Percentiles rank a stretch among this genome's conserved stretches.
Evolutionary conservation across 2,329 filamentous ascomycete species (phyloP).

Genomic region (Colletotrichum eremochloae): DNA sequence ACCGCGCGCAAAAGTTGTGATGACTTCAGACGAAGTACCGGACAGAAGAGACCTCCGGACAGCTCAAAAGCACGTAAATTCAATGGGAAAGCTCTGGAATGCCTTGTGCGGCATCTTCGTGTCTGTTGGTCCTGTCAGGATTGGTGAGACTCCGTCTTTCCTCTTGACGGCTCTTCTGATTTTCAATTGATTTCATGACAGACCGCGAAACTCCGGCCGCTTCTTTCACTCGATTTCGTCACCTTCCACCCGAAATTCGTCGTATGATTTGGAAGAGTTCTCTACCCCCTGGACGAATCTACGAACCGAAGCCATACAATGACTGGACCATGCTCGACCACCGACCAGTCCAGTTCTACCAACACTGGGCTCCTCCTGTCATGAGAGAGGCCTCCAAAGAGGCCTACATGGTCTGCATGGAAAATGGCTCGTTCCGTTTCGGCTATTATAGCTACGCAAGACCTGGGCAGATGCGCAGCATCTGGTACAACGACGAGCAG

Average conservation of each 20-base stretch:
- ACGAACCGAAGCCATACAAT: background rate
- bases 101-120: background rate
- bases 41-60: background rate
- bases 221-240: background rate
- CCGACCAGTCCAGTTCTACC: background rate
- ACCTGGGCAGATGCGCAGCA: background rate
- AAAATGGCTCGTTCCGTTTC: background rate
- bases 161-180: background rate
- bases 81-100: background rate
- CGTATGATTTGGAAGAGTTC: background rate
- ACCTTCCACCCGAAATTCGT: background rate
- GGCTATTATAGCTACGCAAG: background rate
- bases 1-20: background rate
- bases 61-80: fast-evolving
- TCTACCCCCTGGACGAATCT: constrained; percentile 1
- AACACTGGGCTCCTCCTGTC: background rate
- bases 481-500: constrained; percentile 3
- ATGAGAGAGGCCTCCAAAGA: background rate
- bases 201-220: background rate
- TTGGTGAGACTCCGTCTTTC: background rate
- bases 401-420: background rate
- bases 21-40: background rate
- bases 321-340: background rate
- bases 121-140: background rate
- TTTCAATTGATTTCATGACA: background rate